Evolutionary conservation across 257 asterid genomes (phyloP), one percentile per base, ranked within the genome.

Genomic region (Solanum lycopersicoides): DNA sequence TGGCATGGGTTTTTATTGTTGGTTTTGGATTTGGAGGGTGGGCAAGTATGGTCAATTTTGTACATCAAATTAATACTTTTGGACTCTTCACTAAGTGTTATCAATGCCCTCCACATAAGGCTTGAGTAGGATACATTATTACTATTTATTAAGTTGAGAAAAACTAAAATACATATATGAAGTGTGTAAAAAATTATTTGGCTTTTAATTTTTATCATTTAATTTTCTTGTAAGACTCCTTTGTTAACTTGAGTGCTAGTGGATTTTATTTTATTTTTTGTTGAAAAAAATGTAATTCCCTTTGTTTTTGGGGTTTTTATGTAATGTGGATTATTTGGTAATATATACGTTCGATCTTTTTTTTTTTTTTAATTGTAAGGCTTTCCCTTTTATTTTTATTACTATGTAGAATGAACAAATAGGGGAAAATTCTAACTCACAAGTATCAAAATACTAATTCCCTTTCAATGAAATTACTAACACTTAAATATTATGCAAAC

Each of bases 21-120:
- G 98, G 98, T 3, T 95, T 95, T 86, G 98, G 96, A 87, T 94
- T 94, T 88, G 98, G 98, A 88, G 98, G 98, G 77, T 95, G 98
- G 98, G 98, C 98, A 42, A 95, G 98, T 89, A 89, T 94, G 94
- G 60, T 92, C 89, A 95, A 95, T 89, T 95, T 95, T 86, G 59
- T 95, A 60, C 97, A 79, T 87, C 98, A 95, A 91, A 92, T 95
- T 75, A 83, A 92, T 87, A 89, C 98, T 16, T 95, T 95, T 91
- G 98, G 98, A 47, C 83, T 95, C 86, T 95, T 95, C 88, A 91
- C 98, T 63, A 95, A 95, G 92, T 95, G 98, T 73, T 95, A 92
- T 84, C 98, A 95, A 68, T 95, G 98, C 88, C 97, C 96, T n/a
- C 88, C 90, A 9, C 89, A 84, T 71, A 84, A 66, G 80, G 87